Base-by-base conservation (phyloP, 768 basidiomycete species). In the Serendipita indica region DNA sequence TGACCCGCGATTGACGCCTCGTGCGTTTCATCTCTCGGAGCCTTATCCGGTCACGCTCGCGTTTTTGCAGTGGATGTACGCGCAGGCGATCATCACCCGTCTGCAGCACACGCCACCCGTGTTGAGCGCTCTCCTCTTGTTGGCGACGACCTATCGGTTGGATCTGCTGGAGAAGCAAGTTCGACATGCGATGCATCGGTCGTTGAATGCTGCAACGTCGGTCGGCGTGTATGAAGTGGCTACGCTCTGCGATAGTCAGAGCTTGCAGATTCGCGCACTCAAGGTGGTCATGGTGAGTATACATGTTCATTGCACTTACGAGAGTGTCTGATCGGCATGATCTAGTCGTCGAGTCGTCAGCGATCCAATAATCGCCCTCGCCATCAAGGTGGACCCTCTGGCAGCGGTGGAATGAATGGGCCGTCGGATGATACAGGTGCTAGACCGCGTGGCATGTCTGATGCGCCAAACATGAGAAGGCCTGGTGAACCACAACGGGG, bases 171-270 rank as follows among this genome's bases (percentile, higher is more conserved):
- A 83, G 63, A 74, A 73, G 3, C 73, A 93, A 20, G 89, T 89
- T n/a, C 86, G 86, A 64, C 93, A 98, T 69, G 89, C 91, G 3
- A 89, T 98, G 83, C 94, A 98, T 67, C 81, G 84, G 20, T 79
- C 85, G 14, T 70, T 97, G 30, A 86, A 84, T 32, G 88, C 89
- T 65, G 79, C 81, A 28, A 89, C 85, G 12, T 89, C 87, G 27
- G 88, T 93, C 18, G 88, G 86, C 27, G 86, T 97, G 41, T 97
- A 97, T 67, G 92, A 96, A 68, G 91, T 96, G 7, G 89, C 93
- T 6, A 94, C 93, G 2, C 72, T 97, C 3, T 91, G 89, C 66
- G 87, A 82, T 63, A 88, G 86, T 68, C 80, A 89, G 62, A 86
- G 87, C 66, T 72, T 97, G 60, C 92, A 96, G 66, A 90, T 96